Evolutionary conservation across 805 yeast genomes (phyloP), one percentile per base, ranked within the genome.

Genomic region (Kluyveromyces lactis): DNA sequence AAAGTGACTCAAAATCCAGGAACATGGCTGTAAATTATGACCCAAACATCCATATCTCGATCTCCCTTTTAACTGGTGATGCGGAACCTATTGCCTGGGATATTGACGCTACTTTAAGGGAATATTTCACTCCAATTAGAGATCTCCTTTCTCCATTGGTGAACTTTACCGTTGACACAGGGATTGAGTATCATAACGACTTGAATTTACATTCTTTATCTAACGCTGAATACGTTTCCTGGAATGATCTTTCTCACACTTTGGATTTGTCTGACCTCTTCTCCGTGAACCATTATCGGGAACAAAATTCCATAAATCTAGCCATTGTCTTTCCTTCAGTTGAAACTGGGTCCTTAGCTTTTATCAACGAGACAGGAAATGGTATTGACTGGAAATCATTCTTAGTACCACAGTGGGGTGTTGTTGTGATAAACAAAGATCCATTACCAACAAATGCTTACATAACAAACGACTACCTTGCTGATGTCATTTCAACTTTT

Each of bases 401-500:
- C 53, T 59, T 83, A 33, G 75, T 90, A 17, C 95, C 96, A 6
- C 95, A 84, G 60, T 89, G 95, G 95, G 96, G 45, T 74, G 85
- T 41, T 59, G 65, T 52, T 64, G 81, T 46, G 53, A 64, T 56
- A 69, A 80, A 56, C 33, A 50, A 52, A 21, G 42, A 46, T n/a
- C 52, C 63, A n/a, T 21, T 63, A 9, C 43, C 46, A 8, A 32
- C 39, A 31, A 47, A 56, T 51, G 44, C 57, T 31, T 46, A 49
- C 2, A 47, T 80, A n/a, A 49, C 61, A 2, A 57, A 60, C 26
- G 60, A 54, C 1, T 79, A 73, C 26, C 64, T 87, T 40, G 51
- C 62, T 8, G 79, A 81, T 1, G 62, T 79, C 1, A 60, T 86
- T 57, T 83, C 81, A 45, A 68, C 70, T 1, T 89, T 89, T 59